Evolutionary conservation across 345 rosid genomes (phyloP).

Genomic region (Mercurialis annua): DNA sequence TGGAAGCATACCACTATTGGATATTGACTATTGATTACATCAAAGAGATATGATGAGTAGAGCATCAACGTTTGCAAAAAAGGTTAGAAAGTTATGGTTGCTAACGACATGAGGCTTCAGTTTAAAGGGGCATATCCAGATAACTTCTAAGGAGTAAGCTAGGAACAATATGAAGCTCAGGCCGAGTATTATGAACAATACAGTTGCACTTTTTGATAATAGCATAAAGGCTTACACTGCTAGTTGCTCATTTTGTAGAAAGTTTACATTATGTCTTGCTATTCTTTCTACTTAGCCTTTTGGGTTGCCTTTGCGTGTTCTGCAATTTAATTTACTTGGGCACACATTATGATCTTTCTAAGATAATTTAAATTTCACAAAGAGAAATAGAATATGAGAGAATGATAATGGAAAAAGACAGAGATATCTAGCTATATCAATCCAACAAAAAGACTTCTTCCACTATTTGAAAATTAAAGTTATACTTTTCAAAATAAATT

Average conservation of each 20-base stretch:
- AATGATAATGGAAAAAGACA: too few relatives aligned
- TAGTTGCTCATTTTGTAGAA: background rate
- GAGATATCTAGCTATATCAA: background rate
- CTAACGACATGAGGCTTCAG: background rate
- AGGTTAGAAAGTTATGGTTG: background rate
- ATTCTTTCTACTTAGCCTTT: background rate
- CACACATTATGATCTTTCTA: too few relatives aligned
- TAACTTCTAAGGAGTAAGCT: background rate
- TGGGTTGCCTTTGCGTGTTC: background rate
- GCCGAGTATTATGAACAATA: background rate
- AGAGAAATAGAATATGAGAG: too few relatives aligned
- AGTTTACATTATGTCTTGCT: background rate
- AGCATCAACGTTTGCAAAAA: background rate
- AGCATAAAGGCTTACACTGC: slow-evolving; percentile 1
- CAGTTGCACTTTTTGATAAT: background rate
- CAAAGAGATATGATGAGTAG: background rate
- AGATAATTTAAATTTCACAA: too few relatives aligned
- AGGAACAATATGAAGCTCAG: background rate
- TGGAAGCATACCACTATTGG: background rate
- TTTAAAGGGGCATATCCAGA: background rate
- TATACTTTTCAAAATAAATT: background rate
- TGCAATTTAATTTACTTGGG: too few relatives aligned
- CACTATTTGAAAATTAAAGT: background rate
- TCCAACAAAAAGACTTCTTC: background rate
- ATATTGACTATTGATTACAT: background rate